phyloP scores from a whole-genome alignment of 2,329 filamentous ascomycete species.

The Fusarium redolens region DNA sequence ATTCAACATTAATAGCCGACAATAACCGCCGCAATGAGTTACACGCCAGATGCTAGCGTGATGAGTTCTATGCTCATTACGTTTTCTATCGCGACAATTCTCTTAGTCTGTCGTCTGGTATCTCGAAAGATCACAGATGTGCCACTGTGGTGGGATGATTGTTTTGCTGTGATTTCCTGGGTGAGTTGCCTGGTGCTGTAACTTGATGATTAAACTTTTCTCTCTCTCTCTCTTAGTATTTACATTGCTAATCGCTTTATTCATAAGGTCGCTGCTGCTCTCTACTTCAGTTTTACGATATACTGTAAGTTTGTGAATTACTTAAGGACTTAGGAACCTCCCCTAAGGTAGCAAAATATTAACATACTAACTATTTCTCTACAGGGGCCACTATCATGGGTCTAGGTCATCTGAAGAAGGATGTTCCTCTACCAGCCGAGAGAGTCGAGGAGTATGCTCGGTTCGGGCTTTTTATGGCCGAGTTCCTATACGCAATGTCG shows the following conservation, averaged over 20 bases:
- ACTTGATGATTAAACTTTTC: too few species aligned
- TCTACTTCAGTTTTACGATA: slow-evolving; percentile 20
- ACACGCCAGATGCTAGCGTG: slow-evolving; percentile 15
- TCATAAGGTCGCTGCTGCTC: not conserved
- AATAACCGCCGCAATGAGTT: not conserved
- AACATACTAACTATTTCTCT: not conserved
- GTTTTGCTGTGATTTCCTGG: slow-evolving; percentile 18
- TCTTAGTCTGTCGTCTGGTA: slow-evolving; percentile 8
- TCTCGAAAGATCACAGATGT: slow-evolving; percentile 24
- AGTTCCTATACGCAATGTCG: slow-evolving; percentile 20
- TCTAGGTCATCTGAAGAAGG: slow-evolving; percentile 16
- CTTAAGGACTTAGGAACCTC: not conserved
- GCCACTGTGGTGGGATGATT: slow-evolving; percentile 20
- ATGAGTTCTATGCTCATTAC: slow-evolving; percentile 13
- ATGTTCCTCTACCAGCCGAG: slow-evolving; percentile 3
- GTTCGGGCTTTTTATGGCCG: slow-evolving; percentile 25
- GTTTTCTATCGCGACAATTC: slow-evolving; percentile 9
- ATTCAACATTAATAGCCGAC: not conserved
- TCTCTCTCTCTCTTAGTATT: too few species aligned
- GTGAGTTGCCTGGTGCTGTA: not conserved
- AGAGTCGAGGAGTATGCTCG: slow-evolving; percentile 24
- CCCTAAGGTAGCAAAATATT: not conserved
- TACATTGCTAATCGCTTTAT: too few species aligned
- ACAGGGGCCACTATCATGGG: slow-evolving; percentile 22
- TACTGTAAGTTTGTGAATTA: slow-evolving; percentile 15